Conservation (phyloP, 495 filamentous ascomycete species). For the Emericellopsis terricola region DNA sequence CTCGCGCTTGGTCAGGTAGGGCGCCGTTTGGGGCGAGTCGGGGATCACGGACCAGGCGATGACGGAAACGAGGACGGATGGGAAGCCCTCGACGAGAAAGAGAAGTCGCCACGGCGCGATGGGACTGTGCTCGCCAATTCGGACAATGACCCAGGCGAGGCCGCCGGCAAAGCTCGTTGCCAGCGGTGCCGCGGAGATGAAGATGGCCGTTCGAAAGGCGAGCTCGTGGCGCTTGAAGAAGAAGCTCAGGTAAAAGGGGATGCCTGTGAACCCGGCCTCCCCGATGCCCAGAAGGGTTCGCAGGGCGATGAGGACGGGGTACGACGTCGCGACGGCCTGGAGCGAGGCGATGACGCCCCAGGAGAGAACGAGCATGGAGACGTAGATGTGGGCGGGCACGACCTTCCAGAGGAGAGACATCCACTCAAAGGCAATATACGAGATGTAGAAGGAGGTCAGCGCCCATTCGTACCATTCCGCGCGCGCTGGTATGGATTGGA, state of each 20-base stretch:
- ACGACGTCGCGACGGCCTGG: conserved; percentile 51
- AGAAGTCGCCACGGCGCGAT: conserved; percentile 70
- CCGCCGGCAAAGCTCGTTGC: conserved; percentile 73
- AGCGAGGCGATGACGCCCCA: conserved; percentile 56
- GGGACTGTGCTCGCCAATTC: conserved; percentile 31
- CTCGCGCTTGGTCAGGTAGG: conserved; percentile 55
- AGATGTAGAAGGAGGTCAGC: conserved; percentile 58
- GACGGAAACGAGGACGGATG: conserved; percentile 47
- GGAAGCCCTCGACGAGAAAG: conserved; percentile 76
- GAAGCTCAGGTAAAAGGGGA: conserved; percentile 67
- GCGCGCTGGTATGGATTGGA: conserved; percentile 38
- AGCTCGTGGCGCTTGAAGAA: conserved; percentile 76
- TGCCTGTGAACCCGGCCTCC: conserved; percentile 61
- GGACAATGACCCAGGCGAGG: conserved; percentile 67
- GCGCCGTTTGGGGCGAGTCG: conserved; percentile 47
- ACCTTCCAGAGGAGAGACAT: conserved; percentile 60
- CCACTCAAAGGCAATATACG: conserved; percentile 52
- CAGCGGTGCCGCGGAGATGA: conserved; percentile 64
- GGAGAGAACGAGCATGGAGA: conserved; percentile 42
- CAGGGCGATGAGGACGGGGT: conserved; percentile 49
- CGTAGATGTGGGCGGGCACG: conserved; percentile 40
- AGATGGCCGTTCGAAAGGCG: conserved; percentile 65
- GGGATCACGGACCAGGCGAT: conserved; percentile 58
- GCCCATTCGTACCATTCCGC: conserved; percentile 68
- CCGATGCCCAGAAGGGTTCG: conserved; percentile 51